phyloP scores from a whole-genome alignment of 352 stramenopile genomes.

The Lagenidium sp. region DNA sequence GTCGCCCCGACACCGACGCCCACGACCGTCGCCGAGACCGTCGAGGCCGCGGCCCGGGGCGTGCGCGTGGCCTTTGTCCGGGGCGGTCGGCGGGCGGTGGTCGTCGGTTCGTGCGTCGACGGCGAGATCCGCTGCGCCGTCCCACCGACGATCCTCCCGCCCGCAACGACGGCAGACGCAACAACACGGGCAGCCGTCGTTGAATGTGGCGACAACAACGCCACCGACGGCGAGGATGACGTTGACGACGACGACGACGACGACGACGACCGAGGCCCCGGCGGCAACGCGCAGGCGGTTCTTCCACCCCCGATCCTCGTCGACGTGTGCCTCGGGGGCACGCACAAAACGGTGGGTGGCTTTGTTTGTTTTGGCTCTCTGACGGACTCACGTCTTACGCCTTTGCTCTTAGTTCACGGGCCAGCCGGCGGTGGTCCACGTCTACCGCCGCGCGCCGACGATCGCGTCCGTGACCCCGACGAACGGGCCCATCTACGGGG shows the following conservation, averaged over 20 bases:
- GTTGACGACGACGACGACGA: background rate
- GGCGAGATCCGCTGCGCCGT: slow-evolving; percentile 13
- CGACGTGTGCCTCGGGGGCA: slow-evolving; percentile 51
- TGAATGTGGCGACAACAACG: too few species aligned
- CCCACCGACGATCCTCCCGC: too few species aligned
- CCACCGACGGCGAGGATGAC: too few species aligned
- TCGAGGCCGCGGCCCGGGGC: background rate
- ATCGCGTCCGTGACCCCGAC: slow-evolving; percentile 38
- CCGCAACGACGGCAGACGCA: too few species aligned
- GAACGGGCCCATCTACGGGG: slow-evolving; percentile 72
- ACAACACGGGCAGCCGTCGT: too few species aligned
- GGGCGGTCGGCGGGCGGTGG: slow-evolving; percentile 1
- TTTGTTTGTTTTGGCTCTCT: background rate
- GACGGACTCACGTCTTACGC: background rate
- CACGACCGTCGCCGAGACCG: too few species aligned
- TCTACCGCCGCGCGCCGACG: slow-evolving; percentile 35
- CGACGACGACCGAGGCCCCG: too few species aligned
- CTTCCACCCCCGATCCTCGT: slow-evolving; percentile 27
- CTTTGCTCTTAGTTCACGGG: slow-evolving; percentile 37
- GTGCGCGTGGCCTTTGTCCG: slow-evolving; percentile 41
- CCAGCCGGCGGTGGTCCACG: slow-evolving; percentile 29
- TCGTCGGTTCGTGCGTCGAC: slow-evolving; percentile 14
- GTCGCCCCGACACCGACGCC: too few species aligned
- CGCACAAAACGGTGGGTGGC: slow-evolving; percentile 32
- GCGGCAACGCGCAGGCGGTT: background rate